Percentiles rank a stretch among this genome's conserved stretches.
phyloP scores from a whole-genome alignment of 1,284 basidiomycete genomes.

The Tylopilus orsonianus region DNA sequence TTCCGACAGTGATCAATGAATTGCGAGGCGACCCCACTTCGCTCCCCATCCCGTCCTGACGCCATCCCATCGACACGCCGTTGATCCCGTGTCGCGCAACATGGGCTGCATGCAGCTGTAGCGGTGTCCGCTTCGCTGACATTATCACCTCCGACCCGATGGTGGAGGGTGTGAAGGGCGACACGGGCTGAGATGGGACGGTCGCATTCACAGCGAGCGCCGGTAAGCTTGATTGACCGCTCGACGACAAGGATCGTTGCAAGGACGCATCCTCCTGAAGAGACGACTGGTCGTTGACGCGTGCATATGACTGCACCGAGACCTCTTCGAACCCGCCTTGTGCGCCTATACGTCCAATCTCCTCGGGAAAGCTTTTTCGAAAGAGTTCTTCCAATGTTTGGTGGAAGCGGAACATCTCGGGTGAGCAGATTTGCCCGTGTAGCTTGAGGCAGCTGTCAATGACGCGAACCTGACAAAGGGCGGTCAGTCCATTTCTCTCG shows the following conservation, averaged over 20 bases:
- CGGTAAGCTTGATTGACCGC: constrained; percentile 38
- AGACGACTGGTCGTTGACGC: constrained; percentile 42
- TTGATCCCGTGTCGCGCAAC: constrained; percentile 77
- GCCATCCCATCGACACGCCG: constrained; percentile 73
- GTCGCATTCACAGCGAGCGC: constrained; percentile 48
- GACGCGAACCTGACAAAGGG: constrained; percentile 63
- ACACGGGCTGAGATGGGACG: constrained; percentile 45
- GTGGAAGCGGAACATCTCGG: constrained; percentile 90
- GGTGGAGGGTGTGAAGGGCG: constrained; percentile 38
- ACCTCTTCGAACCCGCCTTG: constrained; percentile 38
- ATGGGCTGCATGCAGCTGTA: constrained; percentile 75
- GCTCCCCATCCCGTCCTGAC: constrained; percentile 55
- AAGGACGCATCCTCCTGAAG: constrained; percentile 45
- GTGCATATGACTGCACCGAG: constrained; percentile 30
- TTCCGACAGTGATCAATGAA: constrained; percentile 67
- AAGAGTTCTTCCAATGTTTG: constrained; percentile 88
- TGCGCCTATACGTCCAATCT: constrained; percentile 72
- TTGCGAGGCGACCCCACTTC: constrained; percentile 66
- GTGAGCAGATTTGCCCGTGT: constrained; percentile 80
- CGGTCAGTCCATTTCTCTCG: constrained; percentile 4
- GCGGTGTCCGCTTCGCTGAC: constrained; percentile 61
- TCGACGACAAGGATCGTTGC: constrained; percentile 44
- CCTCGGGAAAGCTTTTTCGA: constrained; percentile 86
- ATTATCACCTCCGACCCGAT: not conserved
- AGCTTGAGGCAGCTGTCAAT: constrained; percentile 84